Conservation (phyloP, 768 basidiomycete genomes). For the Russula brevipes region DNA sequence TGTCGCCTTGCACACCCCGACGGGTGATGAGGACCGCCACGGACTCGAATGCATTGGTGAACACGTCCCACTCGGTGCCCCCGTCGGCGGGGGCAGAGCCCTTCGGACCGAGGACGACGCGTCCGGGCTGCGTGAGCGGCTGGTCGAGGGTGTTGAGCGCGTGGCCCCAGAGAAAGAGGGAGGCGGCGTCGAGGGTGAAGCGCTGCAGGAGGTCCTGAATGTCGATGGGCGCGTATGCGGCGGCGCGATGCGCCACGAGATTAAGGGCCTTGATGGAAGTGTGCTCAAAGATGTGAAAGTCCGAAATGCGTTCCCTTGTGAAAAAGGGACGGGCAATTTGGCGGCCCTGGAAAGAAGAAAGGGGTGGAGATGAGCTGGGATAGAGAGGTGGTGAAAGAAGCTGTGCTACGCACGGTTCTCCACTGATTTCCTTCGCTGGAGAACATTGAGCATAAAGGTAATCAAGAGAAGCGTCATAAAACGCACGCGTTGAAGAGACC, state of each 20-base stretch:
- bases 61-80: conserved; percentile 19
- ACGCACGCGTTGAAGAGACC: conserved; percentile 57
- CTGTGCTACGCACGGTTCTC: conserved; percentile 15
- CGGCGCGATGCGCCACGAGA: conserved; percentile 12
- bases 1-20: conserved; percentile 20
- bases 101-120: conserved; percentile 24
- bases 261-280: conserved; percentile 29
- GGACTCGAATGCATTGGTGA: conserved; percentile 21
- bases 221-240: background rate
- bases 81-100: conserved; percentile 22
- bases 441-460: conserved; percentile 16
- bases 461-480: conserved; percentile 12
- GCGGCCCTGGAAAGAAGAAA: conserved; percentile 30
- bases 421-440: conserved; percentile 21
- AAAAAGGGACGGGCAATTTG: conserved; percentile 38
- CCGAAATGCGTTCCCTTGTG: conserved; percentile 33
- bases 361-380: background rate
- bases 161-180: conserved; percentile 48
- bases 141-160: conserved; percentile 38
- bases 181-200: conserved; percentile 50
- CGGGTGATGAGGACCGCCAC: conserved; percentile 19
- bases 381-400: conserved; percentile 14
- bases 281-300: conserved; percentile 35
- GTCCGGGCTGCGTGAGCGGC: conserved; percentile 38
- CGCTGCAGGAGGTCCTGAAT: conserved; percentile 41